Percentiles rank a stretch among this genome's conserved stretches.
These are phyloP conservation scores for Chaetomidium leptoderma DNA, from an alignment of 495 filamentous ascomycete species.

Conservation along the genomic window DNA sequence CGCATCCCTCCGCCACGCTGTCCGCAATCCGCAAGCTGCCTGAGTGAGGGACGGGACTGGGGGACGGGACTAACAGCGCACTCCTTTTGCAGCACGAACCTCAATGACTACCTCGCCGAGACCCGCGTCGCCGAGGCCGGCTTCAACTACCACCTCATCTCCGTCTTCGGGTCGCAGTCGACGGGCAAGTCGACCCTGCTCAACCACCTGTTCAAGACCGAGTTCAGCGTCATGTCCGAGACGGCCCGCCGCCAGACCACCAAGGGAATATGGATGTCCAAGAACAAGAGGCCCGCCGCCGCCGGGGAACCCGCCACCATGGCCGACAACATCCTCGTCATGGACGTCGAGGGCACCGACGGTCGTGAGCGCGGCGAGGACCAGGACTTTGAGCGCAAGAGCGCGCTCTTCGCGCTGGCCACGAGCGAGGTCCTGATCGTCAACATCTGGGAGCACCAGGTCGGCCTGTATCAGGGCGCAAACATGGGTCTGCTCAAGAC, in stretches of 20 bases:
- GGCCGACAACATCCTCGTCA: constrained; percentile 97
- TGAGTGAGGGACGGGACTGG: background rate
- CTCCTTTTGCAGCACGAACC: constrained; percentile 55
- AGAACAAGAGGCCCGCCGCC: constrained; percentile 66
- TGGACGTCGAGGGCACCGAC: constrained; percentile 99
- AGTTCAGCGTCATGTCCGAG: constrained; percentile 97
- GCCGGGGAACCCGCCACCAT: constrained; percentile 49
- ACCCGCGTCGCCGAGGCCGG: constrained; percentile 78
- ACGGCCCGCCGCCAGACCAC: constrained; percentile 86
- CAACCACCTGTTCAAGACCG: constrained; percentile 91
- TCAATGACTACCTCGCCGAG: constrained; percentile 73
- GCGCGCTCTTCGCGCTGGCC: constrained; percentile 90
- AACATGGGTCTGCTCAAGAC: constrained; percentile 99
- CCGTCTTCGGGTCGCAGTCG: constrained; percentile 97
- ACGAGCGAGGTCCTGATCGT: constrained; percentile 98
- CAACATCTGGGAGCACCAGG: constrained; percentile 99
- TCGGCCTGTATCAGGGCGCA: constrained; percentile 94
- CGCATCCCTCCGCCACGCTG: constrained; percentile 1
- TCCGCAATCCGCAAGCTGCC: background rate
- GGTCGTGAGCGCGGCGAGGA: constrained; percentile 95
- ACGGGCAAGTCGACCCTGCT: constrained; percentile 97
- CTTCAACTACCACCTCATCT: constrained; percentile 98
- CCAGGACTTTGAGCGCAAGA: constrained; percentile 98
- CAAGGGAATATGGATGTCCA: constrained; percentile 98
- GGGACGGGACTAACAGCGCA: constrained; percentile 2